These are phyloP conservation scores for Zanthoxylum bungeanum DNA, from an alignment of 345 rosid species.

Conservation along the genomic window DNA sequence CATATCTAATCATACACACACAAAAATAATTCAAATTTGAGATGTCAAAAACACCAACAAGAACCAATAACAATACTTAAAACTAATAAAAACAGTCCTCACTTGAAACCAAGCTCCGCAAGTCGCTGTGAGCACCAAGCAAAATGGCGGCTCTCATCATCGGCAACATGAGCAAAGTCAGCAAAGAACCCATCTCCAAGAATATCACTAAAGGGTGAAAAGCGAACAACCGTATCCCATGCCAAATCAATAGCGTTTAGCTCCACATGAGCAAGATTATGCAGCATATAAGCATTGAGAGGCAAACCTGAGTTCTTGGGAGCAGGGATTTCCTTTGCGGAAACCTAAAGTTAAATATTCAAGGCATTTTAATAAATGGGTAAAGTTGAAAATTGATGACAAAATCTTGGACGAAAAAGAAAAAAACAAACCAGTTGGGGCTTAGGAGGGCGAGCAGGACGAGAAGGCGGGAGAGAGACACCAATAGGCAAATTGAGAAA, in stretches of 20 bases:
- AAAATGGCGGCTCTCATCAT: slow-evolving; percentile 96
- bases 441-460: slow-evolving; percentile 69
- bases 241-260: slow-evolving; percentile 96
- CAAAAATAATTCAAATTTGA: neutral
- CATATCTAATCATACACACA: slow-evolving; percentile 54
- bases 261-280: slow-evolving; percentile 92
- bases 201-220: slow-evolving; percentile 59
- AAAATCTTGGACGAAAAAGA: neutral
- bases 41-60: neutral
- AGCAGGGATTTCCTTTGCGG: slow-evolving; percentile 66
- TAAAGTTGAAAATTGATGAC: neutral
- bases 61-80: neutral
- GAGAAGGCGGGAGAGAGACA: slow-evolving; percentile 49
- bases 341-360: slow-evolving; percentile 43
- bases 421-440: slow-evolving; percentile 59
- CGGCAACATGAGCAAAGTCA: slow-evolving; percentile 97
- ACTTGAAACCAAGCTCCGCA: slow-evolving; percentile 88
- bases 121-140: slow-evolving; percentile 94
- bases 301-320: slow-evolving; percentile 76
- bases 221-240: slow-evolving; percentile 93
- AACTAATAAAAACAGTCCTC: slow-evolving; percentile 11
- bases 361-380: neutral
- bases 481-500: slow-evolving; percentile 60
- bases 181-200: slow-evolving; percentile 73
- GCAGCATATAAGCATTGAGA: slow-evolving; percentile 90